A percentile compares a stretch with the other conserved stretches of the same genome.
These are phyloP conservation scores for Kazachstania sp. DNA, from an alignment of 1,139 yeast species.

Conservation along the genomic window DNA sequence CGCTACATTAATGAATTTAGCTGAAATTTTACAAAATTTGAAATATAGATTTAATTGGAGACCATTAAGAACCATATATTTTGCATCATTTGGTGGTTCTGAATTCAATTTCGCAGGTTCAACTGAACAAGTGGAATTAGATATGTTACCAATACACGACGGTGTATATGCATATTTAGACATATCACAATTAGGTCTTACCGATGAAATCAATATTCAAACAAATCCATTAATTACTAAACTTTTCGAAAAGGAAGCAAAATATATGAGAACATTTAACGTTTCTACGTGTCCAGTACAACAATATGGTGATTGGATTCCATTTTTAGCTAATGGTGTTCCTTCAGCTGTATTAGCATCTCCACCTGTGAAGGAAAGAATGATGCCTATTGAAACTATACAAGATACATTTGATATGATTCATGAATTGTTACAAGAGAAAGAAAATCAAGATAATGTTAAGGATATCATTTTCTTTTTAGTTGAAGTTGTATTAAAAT, in stretches of 20 bases:
- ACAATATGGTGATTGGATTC: slow-evolving; percentile 57
- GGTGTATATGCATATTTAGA: slow-evolving; percentile 73
- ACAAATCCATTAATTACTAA: slow-evolving; percentile 60
- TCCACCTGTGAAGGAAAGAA: slow-evolving; percentile 35
- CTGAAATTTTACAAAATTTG: slow-evolving; percentile 61
- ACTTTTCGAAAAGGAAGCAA: slow-evolving; percentile 22
- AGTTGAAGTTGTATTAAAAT: slow-evolving; percentile 43
- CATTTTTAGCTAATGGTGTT: slow-evolving; percentile 47
- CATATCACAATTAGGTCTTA: slow-evolving; percentile 37
- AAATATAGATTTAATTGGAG: slow-evolving; percentile 65
- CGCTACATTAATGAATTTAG: slow-evolving; percentile 60
- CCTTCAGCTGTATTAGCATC: slow-evolving; percentile 43
- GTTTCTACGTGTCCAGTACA: slow-evolving; percentile 30
- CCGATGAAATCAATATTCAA: slow-evolving; percentile 47
- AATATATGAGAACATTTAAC: slow-evolving; percentile 10
- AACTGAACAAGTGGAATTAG: slow-evolving; percentile 65
- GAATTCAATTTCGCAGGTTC: slow-evolving; percentile 81
- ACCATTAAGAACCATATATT: slow-evolving; percentile 75
- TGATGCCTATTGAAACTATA: slow-evolving; percentile 56
- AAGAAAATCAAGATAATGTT: slow-evolving; percentile 47
- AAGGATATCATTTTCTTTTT: slow-evolving; percentile 49
- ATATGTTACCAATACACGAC: slow-evolving; percentile 43
- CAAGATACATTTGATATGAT: slow-evolving; percentile 47
- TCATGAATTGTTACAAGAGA: slow-evolving; percentile 32
- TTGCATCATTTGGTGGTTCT: slow-evolving; percentile 80